These are phyloP conservation scores for Williopsis jadinii DNA, from an alignment of 1,139 yeast genomes.

Conservation along the genomic window DNA sequence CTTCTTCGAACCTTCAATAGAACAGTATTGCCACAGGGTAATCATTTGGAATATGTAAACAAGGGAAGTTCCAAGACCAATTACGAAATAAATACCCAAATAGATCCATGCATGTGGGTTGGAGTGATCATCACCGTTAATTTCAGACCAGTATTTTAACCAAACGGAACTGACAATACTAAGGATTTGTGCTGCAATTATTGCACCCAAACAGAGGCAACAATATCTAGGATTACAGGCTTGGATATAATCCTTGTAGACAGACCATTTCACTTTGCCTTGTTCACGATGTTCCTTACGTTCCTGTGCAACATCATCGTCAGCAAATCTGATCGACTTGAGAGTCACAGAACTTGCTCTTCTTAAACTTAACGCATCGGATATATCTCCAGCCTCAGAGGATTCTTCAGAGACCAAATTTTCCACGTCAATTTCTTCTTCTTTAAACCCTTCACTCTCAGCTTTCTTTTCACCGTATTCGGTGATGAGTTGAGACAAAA, in stretches of 20 bases:
- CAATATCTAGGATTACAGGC: slow-evolving; percentile 83
- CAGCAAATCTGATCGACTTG: slow-evolving; percentile 32
- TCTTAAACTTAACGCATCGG: slow-evolving; percentile 42
- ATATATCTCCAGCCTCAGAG: slow-evolving; percentile 18
- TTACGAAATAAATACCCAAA: slow-evolving; percentile 64
- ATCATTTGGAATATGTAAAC: slow-evolving; percentile 60
- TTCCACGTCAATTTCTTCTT: slow-evolving; percentile 29
- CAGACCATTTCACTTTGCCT: slow-evolving; percentile 90
- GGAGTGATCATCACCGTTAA: slow-evolving; percentile 58
- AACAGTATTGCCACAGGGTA: slow-evolving; percentile 75
- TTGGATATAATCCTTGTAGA: slow-evolving; percentile 74
- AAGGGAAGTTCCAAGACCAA: slow-evolving; percentile 66
- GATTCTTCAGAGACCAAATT: slow-evolving; percentile 24
- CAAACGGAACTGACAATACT: slow-evolving; percentile 70
- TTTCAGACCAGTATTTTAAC: slow-evolving; percentile 97
- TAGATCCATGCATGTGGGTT: slow-evolving; percentile 69
- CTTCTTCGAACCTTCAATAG: slow-evolving; percentile 73
- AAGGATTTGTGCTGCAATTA: slow-evolving; percentile 50
- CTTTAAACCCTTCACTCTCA: slow-evolving; percentile 20
- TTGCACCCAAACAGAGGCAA: slow-evolving; percentile 41
- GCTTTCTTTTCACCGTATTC: slow-evolving; percentile 64
- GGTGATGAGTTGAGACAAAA: slow-evolving; percentile 53
- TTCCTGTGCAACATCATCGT: slow-evolving; percentile 33
- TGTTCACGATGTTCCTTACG: slow-evolving; percentile 76
- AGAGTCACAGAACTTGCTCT: slow-evolving; percentile 66